Conservation (phyloP, 768 basidiomycete genomes). For the Termitomyces sp. region DNA sequence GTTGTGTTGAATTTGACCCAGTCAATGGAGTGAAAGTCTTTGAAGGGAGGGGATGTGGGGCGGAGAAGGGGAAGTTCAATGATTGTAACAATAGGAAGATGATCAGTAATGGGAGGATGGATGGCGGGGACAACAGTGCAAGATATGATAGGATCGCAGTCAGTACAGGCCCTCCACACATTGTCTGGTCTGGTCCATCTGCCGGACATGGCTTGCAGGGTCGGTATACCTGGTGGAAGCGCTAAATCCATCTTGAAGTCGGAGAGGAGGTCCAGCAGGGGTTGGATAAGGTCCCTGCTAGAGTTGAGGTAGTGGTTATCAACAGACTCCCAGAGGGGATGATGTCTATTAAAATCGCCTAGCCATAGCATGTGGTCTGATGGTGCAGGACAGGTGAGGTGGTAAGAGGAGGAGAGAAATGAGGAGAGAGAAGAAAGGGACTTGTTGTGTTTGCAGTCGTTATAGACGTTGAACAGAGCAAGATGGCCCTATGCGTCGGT, state of each 20-base stretch:
- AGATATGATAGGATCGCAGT: background rate
- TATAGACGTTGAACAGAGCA: conserved; percentile 6
- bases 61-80: background rate
- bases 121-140: background rate
- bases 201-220: background rate
- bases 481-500: background rate
- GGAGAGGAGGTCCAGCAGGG: background rate
- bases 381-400: background rate
- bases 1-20: no score
- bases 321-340: conserved; percentile 1
- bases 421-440: background rate
- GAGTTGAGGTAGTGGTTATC: conserved; percentile 2
- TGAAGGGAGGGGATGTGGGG: background rate
- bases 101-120: background rate
- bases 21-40: background rate
- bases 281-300: background rate
- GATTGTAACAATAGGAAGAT: background rate
- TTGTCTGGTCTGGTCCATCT: conserved; percentile 3
- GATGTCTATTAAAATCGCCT: conserved; percentile 5
- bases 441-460: conserved; percentile 4
- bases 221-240: background rate
- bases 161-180: background rate
- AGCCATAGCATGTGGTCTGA: background rate
- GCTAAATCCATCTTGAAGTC: conserved; percentile 1
- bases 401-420: background rate